Evolutionary conservation across 2,329 filamentous ascomycete genomes (phyloP), one percentile per base, ranked within the genome.

Genomic region (Daldinia sp.): DNA sequence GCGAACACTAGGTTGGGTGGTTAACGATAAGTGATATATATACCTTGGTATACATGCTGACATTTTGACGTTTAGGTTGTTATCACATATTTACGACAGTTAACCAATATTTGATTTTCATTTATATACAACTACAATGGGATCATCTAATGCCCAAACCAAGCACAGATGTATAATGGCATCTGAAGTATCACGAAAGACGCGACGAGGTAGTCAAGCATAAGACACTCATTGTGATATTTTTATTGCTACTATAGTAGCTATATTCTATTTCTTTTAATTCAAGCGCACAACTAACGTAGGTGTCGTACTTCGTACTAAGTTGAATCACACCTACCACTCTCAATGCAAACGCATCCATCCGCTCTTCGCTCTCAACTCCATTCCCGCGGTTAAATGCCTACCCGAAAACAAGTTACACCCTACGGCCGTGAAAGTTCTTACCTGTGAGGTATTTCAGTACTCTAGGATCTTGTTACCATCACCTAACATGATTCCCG

Each of bases 321-420:
- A 25, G 39, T 21, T 43, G 21, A 23, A 43, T 43, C 39, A 43
- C 39, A 43, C 21, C 21, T 15, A n/a, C 5, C 21, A n/a, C 39
- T 27, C 39, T 45, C 21, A 48, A 51, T 21, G 21, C 48, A 25
- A 54, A 30, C 30, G n/a, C 29, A 11, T 21, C 8, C 21, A n/a
- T 39, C 15, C n/a, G 11, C 35, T 50, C 37, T 60, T 51, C 34
- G 21, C 32, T 32, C 56, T 19, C 27, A 34, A 13, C 37, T 53
- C 27, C 52, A 47, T 54, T 51, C 49, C 47, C 52, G 49, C 59
- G 60, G 62, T 62, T 58, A 52, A 66, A 62, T 32, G 17, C 48
- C 21, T 4, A 37, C 7, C n/a, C 11, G n/a, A n/a, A n/a, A n/a
- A n/a, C n/a, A 7, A 9, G 8, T 3, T 23, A 21, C 30, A n/a